phyloP scores from a whole-genome alignment of 2,329 filamentous ascomycete genomes.

The Exophiala phaeomuriformis region DNA sequence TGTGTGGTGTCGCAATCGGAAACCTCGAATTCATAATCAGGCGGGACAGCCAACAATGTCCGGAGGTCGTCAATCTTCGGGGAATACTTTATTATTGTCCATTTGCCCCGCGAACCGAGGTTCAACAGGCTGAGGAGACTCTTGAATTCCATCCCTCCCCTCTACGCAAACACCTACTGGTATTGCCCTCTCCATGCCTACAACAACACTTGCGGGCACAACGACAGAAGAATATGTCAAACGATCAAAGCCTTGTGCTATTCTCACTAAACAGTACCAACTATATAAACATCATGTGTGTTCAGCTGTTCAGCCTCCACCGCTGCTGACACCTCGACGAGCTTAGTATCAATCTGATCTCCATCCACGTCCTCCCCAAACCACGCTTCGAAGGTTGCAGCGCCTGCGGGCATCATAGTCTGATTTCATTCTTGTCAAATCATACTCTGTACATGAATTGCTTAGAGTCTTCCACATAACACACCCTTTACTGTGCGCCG shows the following conservation, averaged over 20 bases:
- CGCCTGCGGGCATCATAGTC: neutral
- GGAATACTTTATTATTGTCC: too few relatives aligned
- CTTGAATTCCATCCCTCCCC: too few relatives aligned
- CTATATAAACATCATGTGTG: constrained; percentile 19
- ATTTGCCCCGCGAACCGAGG: neutral
- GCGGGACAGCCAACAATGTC: too few relatives aligned
- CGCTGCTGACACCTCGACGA: neutral
- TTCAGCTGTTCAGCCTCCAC: neutral
- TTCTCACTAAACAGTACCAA: constrained; percentile 9
- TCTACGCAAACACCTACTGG: too few relatives aligned
- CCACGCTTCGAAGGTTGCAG: neutral
- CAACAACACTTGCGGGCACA: too few relatives aligned
- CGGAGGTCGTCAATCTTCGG: too few relatives aligned
- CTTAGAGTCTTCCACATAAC: neutral
- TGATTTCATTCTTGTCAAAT: neutral
- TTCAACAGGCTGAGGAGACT: neutral
- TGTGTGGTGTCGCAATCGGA: constrained; percentile 6
- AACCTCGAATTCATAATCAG: constrained; percentile 1
- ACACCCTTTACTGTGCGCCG: neutral
- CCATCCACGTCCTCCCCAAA: neutral
- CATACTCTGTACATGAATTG: constrained; percentile 10
- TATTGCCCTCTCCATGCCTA: too few relatives aligned
- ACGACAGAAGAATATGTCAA: neutral
- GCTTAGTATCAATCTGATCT: neutral
- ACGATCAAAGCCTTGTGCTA: constrained; percentile 13